Conservation (phyloP, 257 asterid species). For the Verbena officinalis region DNA sequence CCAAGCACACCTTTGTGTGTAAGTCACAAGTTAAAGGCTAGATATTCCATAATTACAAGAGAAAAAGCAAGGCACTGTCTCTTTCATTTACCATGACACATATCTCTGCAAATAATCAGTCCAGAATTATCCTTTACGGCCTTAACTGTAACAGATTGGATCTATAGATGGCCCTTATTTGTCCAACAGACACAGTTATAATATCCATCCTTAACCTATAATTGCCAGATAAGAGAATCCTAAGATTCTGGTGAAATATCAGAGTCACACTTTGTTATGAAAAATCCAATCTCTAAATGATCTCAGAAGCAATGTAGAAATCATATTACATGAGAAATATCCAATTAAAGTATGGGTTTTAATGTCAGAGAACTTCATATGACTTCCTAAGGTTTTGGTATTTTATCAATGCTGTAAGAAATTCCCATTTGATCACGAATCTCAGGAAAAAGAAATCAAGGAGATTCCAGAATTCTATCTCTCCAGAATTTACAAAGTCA, state of each 20-base stretch:
- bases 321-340: constrained; percentile 8
- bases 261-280: constrained; percentile 13
- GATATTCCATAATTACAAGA: not conserved
- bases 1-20: not conserved
- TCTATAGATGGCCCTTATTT: not conserved
- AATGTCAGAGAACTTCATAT: not conserved
- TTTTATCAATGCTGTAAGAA: not conserved
- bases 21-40: constrained; percentile 12
- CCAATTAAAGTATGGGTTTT: not conserved
- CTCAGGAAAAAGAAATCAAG: not conserved
- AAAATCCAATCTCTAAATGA: not conserved
- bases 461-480: constrained; percentile 12
- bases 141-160: constrained; percentile 10
- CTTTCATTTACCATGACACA: not conserved
- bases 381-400: not conserved
- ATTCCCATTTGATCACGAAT: constrained; percentile 4
- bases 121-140: constrained; percentile 14
- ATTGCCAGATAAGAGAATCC: not conserved
- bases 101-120: not conserved
- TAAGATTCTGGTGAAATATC: not conserved
- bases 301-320: not conserved
- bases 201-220: not conserved
- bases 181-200: constrained; percentile 2
- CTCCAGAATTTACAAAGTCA: constrained; percentile 1
- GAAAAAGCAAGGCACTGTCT: not conserved